Evolutionary conservation across 306 rosid genomes (phyloP).

Genomic region (Vigna hirtella): DNA sequence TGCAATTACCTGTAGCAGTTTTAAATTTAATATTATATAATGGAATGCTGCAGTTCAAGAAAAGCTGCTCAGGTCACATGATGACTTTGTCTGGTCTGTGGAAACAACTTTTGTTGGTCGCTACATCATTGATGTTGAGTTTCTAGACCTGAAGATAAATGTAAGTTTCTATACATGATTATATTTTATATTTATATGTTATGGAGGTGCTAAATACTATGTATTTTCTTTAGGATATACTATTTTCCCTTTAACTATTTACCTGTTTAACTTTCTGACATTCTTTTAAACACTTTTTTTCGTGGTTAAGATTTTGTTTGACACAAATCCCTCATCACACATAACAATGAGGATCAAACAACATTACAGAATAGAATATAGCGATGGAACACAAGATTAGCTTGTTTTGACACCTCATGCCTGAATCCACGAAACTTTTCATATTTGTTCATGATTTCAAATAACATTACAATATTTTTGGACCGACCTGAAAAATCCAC

Average conservation of each 20-base stretch:
- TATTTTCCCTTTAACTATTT: slow-evolving; percentile 3
- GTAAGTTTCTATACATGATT: slow-evolving; percentile 58
- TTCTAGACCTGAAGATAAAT: slow-evolving; percentile 82
- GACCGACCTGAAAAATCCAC: too few relatives aligned
- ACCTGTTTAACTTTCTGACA: not conserved
- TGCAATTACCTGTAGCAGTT: slow-evolving; percentile 19
- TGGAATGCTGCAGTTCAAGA: slow-evolving; percentile 66
- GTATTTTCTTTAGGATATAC: slow-evolving; percentile 8
- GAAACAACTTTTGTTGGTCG: slow-evolving; percentile 72
- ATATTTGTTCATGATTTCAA: too few relatives aligned
- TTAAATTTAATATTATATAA: slow-evolving; percentile 10
- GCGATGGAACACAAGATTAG: not conserved
- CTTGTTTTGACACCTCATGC: not conserved
- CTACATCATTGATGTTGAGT: slow-evolving; percentile 82
- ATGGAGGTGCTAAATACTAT: not conserved
- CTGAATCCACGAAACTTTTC: too few relatives aligned
- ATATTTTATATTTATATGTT: not conserved
- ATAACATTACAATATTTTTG: too few relatives aligned
- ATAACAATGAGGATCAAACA: not conserved
- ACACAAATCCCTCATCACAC: not conserved
- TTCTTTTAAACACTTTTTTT: not conserved
- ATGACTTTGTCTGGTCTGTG: slow-evolving; percentile 83
- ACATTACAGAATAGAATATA: too few relatives aligned
- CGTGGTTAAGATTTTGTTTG: not conserved
- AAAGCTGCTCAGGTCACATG: slow-evolving; percentile 67